phyloP scores from a whole-genome alignment of 2,329 filamentous ascomycete genomes.

The Microcyclosporella mali region DNA sequence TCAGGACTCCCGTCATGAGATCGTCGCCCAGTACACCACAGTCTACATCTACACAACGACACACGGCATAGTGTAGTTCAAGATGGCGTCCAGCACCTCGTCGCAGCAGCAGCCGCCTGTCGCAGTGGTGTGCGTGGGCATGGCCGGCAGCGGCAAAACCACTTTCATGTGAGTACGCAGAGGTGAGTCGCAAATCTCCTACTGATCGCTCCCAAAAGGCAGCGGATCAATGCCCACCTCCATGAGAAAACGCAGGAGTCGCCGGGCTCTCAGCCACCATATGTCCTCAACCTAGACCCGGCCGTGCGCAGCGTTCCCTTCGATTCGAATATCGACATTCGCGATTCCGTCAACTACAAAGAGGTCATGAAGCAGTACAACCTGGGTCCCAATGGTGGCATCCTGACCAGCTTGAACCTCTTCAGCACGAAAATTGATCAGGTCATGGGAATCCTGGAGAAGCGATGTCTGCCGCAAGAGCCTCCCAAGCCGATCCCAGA shows the following conservation, averaged over 20 bases:
- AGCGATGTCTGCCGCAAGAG: slow-evolving; percentile 50
- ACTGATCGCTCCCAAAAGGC: slow-evolving; percentile 30
- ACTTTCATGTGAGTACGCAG: slow-evolving; percentile 68
- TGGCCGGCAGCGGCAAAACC: slow-evolving; percentile 98
- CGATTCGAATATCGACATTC: slow-evolving; percentile 96
- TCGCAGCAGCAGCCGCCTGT: slow-evolving; percentile 48
- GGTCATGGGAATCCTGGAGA: slow-evolving; percentile 82
- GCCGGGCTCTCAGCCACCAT: slow-evolving; percentile 67
- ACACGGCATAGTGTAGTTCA: not conserved
- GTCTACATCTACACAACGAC: slow-evolving; percentile 1
- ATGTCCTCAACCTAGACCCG: slow-evolving; percentile 95
- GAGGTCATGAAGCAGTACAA: slow-evolving; percentile 99
- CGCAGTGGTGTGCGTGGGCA: slow-evolving; percentile 88
- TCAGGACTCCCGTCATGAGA: too few relatives aligned
- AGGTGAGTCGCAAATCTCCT: too few relatives aligned
- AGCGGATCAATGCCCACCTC: slow-evolving; percentile 89
- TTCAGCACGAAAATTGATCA: slow-evolving; percentile 99
- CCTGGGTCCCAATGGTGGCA: slow-evolving; percentile 92
- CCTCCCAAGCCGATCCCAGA: slow-evolving; percentile 54
- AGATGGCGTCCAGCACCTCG: slow-evolving; percentile 11
- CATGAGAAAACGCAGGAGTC: slow-evolving; percentile 47
- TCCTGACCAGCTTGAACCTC: slow-evolving; percentile 87
- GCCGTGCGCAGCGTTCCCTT: slow-evolving; percentile 91
- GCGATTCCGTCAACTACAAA: slow-evolving; percentile 98
- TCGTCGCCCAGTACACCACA: too few relatives aligned